Evolutionary conservation across 2,329 filamentous ascomycete species (phyloP).

Genomic region (Phialophora verrucosa): DNA sequence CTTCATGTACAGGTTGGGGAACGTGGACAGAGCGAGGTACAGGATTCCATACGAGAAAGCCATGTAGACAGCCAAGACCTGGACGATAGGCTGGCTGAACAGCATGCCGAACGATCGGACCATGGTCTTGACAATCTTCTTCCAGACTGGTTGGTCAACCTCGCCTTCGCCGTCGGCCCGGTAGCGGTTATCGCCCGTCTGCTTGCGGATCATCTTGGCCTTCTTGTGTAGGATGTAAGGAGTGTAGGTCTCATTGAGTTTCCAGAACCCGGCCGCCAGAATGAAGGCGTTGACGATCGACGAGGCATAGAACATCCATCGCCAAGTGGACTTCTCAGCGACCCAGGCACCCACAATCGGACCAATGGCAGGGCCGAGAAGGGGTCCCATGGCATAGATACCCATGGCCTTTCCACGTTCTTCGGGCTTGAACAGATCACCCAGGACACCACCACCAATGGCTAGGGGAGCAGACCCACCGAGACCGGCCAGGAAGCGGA

Average conservation of each 20-base stretch:
- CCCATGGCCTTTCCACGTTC: constrained; percentile 41
- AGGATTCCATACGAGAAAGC: constrained; percentile 65
- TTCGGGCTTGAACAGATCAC: constrained; percentile 40
- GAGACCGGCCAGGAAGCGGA: constrained; percentile 64
- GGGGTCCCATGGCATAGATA: constrained; percentile 40
- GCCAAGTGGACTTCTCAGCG: constrained; percentile 48
- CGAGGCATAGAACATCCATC: constrained; percentile 57
- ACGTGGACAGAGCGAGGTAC: constrained; percentile 66
- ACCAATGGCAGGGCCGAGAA: constrained; percentile 54
- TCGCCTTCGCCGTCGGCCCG: constrained; percentile 42
- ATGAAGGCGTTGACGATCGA: constrained; percentile 65
- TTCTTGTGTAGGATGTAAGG: constrained; percentile 65
- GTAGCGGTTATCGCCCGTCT: constrained; percentile 42
- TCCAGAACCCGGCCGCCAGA: constrained; percentile 62
- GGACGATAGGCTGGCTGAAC: constrained; percentile 63
- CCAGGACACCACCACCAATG: constrained; percentile 54
- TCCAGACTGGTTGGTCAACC: constrained; percentile 39
- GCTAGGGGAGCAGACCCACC: constrained; percentile 65
- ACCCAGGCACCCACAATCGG: constrained; percentile 69
- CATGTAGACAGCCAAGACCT: constrained; percentile 58
- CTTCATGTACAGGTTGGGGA: constrained; percentile 60
- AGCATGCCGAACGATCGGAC: constrained; percentile 61
- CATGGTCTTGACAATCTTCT: constrained; percentile 47
- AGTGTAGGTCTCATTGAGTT: constrained; percentile 66
- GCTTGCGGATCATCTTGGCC: constrained; percentile 52